These are phyloP conservation scores for Fusarium tupiense DNA, from an alignment of 2,329 filamentous ascomycete genomes.

Conservation along the genomic window DNA sequence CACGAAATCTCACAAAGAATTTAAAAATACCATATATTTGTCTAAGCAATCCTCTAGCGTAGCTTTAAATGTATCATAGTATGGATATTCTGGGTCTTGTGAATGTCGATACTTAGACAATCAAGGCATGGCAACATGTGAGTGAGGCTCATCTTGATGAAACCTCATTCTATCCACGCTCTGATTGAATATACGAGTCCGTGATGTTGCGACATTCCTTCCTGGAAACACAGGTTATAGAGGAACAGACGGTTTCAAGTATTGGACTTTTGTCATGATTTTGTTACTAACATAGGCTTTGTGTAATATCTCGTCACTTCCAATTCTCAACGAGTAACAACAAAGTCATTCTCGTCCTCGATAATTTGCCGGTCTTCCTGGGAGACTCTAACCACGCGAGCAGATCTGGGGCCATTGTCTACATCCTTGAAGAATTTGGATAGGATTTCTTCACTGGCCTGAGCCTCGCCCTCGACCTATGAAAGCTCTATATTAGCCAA, in stretches of 20 bases:
- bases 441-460: constrained; percentile 74
- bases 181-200: background rate
- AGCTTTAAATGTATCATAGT: no score
- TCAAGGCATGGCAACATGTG: background rate
- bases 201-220: background rate
- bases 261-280: background rate
- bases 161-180: background rate
- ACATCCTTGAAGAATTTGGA: constrained; percentile 78
- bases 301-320: background rate
- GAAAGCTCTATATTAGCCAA: constrained; percentile 18
- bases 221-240: background rate
- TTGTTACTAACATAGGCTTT: background rate
- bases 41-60: background rate
- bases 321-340: constrained; percentile 55
- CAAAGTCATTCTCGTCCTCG: constrained; percentile 75
- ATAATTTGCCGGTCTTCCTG: constrained; percentile 72
- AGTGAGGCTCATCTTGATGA: background rate
- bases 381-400: constrained; percentile 79
- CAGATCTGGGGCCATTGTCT: constrained; percentile 75
- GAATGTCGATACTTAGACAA: background rate
- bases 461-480: constrained; percentile 90
- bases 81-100: background rate
- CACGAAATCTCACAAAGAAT: background rate
- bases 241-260: background rate
- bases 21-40: background rate